Conservation (phyloP, 139 green algal species). For the Gonium pectorale region DNA sequence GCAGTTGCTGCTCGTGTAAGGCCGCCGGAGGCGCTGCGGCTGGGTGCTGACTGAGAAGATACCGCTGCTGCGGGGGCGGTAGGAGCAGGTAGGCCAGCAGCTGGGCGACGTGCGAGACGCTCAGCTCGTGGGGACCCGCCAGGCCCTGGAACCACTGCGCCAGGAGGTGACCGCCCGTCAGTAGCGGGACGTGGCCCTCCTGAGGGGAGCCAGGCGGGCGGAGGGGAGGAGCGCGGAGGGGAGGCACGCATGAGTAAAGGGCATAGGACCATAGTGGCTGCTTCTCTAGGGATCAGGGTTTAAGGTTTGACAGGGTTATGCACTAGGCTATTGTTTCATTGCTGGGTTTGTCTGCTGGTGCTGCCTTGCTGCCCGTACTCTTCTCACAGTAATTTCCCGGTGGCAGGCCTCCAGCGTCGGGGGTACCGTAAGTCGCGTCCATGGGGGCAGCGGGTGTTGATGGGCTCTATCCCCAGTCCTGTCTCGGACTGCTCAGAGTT, state of each 20-base stretch:
- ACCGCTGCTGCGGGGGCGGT: neutral
- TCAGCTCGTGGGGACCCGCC: slow-evolving; percentile 18
- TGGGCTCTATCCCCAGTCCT: too few species aligned
- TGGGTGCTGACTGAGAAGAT: neutral
- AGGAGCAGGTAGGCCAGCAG: slow-evolving; percentile 19
- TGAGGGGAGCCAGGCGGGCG: neutral
- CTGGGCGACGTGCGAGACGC: slow-evolving; percentile 7
- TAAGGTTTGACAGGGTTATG: neutral
- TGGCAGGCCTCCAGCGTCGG: too few species aligned
- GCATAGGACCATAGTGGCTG: neutral
- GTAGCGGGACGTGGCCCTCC: slow-evolving; percentile 41
- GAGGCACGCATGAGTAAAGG: neutral
- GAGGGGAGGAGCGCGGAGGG: neutral
- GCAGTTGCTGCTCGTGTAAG: neutral
- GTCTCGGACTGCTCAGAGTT: too few species aligned
- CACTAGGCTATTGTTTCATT: neutral
- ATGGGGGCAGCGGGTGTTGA: too few species aligned
- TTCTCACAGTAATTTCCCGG: neutral
- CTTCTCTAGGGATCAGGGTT: neutral
- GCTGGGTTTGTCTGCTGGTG: neutral
- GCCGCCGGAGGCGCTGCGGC: slow-evolving; percentile 6
- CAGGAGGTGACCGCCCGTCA: slow-evolving; percentile 26
- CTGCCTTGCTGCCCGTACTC: neutral
- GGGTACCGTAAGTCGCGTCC: too few species aligned
- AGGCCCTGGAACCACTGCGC: slow-evolving; percentile 27